Evolutionary conservation across 2,329 filamentous ascomycete species (phyloP).

Genomic region (Alternaria brassicicola): DNA sequence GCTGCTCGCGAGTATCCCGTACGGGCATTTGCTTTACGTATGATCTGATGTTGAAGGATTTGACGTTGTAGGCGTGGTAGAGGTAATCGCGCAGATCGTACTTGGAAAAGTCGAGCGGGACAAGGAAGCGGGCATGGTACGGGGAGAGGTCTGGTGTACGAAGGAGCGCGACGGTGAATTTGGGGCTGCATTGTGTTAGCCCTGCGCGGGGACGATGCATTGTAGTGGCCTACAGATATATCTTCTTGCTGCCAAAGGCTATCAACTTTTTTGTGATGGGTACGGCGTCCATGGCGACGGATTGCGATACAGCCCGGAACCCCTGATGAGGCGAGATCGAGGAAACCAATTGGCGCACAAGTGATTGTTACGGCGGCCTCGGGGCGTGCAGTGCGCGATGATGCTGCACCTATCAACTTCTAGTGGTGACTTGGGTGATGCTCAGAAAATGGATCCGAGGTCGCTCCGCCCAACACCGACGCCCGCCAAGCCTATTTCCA

Average conservation of each 20-base stretch:
- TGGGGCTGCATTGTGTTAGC: slow-evolving; percentile 64
- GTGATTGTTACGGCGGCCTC: not conserved
- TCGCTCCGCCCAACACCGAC: slow-evolving; percentile 15
- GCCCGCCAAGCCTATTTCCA: not conserved
- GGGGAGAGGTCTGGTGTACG: slow-evolving; percentile 74
- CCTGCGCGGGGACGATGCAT: not conserved
- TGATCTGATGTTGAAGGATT: slow-evolving; percentile 72
- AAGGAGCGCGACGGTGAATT: slow-evolving; percentile 79
- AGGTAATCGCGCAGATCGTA: slow-evolving; percentile 96
- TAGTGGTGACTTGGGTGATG: slow-evolving; percentile 7
- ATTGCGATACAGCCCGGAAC: not conserved
- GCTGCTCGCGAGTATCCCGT: slow-evolving; percentile 57
- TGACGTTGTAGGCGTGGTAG: slow-evolving; percentile 80
- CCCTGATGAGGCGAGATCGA: not conserved
- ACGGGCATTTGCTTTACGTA: slow-evolving; percentile 75
- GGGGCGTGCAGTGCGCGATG: slow-evolving; percentile 2
- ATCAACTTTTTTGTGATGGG: slow-evolving; percentile 43
- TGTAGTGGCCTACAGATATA: slow-evolving; percentile 53
- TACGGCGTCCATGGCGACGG: slow-evolving; percentile 35
- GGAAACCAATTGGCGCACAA: not conserved
- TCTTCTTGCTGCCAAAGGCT: slow-evolving; percentile 52
- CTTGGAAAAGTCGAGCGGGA: slow-evolving; percentile 92
- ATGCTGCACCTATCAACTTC: not conserved
- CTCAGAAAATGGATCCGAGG: slow-evolving; percentile 26
- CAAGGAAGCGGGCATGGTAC: slow-evolving; percentile 85